Evolutionary conservation across 2,329 filamentous ascomycete genomes (phyloP).

Genomic region (Xylaria sp.): DNA sequence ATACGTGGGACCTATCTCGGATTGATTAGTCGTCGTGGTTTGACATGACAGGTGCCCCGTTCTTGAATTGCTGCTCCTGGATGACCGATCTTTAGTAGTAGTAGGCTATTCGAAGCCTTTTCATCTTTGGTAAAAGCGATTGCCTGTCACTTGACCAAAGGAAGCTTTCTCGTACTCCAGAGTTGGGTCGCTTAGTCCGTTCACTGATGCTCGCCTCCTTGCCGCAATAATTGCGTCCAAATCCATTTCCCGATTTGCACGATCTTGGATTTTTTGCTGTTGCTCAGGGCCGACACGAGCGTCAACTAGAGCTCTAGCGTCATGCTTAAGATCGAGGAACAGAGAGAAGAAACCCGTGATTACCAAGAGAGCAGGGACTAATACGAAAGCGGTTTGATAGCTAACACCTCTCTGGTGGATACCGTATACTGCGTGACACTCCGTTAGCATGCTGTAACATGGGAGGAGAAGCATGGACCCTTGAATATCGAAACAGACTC

Average conservation of each 20-base stretch:
- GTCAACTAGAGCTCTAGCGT: conserved; percentile 60
- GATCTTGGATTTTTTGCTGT: conserved; percentile 48
- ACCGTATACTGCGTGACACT: conserved; percentile 63
- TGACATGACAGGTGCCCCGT: conserved; percentile 21
- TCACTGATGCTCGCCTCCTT: conserved; percentile 41
- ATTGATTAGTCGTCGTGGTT: neutral
- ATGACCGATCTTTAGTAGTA: conserved; percentile 41
- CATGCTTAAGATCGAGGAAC: conserved; percentile 58
- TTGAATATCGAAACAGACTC: neutral
- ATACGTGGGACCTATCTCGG: conserved; percentile 1
- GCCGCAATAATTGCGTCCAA: conserved; percentile 54
- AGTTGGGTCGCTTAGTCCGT: conserved; percentile 8
- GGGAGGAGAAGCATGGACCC: neutral
- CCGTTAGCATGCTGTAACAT: conserved; percentile 9
- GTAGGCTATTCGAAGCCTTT: conserved; percentile 38
- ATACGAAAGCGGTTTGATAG: conserved; percentile 71
- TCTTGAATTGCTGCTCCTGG: conserved; percentile 30
- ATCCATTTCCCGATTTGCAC: conserved; percentile 56
- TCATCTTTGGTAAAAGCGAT: conserved; percentile 40
- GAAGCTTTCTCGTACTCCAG: conserved; percentile 36
- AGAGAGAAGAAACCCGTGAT: conserved; percentile 60
- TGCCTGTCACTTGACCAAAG: conserved; percentile 43
- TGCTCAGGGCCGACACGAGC: conserved; percentile 50
- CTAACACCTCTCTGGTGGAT: conserved; percentile 69
- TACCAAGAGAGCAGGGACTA: conserved; percentile 66